Evolutionary conservation across 768 basidiomycete genomes (phyloP).

Genomic region (Galerina sulciceps): DNA sequence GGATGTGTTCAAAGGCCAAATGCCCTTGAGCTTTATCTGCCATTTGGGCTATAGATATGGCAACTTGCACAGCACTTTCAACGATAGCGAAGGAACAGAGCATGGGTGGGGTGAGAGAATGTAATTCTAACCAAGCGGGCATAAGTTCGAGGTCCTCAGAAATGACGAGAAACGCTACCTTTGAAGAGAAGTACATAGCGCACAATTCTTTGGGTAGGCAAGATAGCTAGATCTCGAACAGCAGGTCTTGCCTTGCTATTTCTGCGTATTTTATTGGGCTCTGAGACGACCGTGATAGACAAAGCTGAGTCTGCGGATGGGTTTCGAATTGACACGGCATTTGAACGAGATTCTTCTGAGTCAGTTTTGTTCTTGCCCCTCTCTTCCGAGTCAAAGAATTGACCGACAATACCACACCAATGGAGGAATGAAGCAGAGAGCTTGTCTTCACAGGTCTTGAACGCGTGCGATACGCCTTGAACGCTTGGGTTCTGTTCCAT

Average conservation of each 20-base stretch:
- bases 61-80: constrained; percentile 29
- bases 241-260: constrained; percentile 25
- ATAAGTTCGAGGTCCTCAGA: background rate
- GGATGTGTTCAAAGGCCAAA: constrained; percentile 18
- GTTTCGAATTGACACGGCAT: constrained; percentile 3
- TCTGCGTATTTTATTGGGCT: constrained; percentile 28
- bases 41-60: constrained; percentile 28
- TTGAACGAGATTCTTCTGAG: constrained; percentile 11
- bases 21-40: constrained; percentile 30
- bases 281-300: constrained; percentile 19
- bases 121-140: constrained; percentile 45
- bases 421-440: constrained; percentile 59
- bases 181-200: constrained; percentile 64
- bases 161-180: constrained; percentile 41
- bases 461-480: constrained; percentile 65
- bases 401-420: constrained; percentile 63
- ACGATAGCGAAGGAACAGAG: constrained; percentile 37
- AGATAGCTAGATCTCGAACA: constrained; percentile 64
- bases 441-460: constrained; percentile 54
- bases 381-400: constrained; percentile 38
- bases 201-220: constrained; percentile 66
- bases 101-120: constrained; percentile 49
- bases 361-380: constrained; percentile 8
- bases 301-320: constrained; percentile 12
- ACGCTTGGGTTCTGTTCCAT: constrained; percentile 66